Evolutionary conservation across 2,329 filamentous ascomycete species (phyloP).

Genomic region (Diaporthe helianthi): DNA sequence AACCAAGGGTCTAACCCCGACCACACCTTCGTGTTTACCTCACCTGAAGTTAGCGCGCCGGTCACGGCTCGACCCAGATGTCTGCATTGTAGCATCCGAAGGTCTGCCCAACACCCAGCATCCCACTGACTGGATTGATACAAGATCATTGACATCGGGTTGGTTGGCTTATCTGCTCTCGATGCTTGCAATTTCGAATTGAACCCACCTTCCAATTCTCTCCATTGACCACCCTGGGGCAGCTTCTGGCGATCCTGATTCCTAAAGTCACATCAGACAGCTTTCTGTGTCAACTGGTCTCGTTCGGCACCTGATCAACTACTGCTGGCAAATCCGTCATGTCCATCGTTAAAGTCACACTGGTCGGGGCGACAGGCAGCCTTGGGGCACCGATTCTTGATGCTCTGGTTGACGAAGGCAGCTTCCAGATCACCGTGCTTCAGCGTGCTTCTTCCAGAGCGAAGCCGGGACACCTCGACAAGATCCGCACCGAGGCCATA

Average conservation of each 20-base stretch:
- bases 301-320: background rate
- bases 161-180: background rate
- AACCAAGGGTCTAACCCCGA: background rate
- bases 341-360: constrained; percentile 45
- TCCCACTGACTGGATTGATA: background rate
- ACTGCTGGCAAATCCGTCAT: constrained; percentile 35
- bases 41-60: background rate
- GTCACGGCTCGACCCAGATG: background rate
- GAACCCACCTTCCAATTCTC: background rate
- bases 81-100: background rate
- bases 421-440: constrained; percentile 45
- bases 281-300: background rate
- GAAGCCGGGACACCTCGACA: constrained; percentile 35
- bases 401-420: constrained; percentile 41
- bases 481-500: constrained; percentile 39
- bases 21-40: background rate
- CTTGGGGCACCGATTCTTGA: constrained; percentile 45
- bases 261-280: background rate
- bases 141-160: no score
- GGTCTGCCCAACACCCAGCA: background rate
- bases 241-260: no score
- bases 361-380: constrained; percentile 49
- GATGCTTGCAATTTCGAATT: background rate
- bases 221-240: no score
- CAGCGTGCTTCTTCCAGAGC: constrained; percentile 45